Percentiles rank a stretch among this genome's conserved stretches.
Conservation (phyloP, 257 asterid genomes). For the Solanum medicagineum region DNA sequence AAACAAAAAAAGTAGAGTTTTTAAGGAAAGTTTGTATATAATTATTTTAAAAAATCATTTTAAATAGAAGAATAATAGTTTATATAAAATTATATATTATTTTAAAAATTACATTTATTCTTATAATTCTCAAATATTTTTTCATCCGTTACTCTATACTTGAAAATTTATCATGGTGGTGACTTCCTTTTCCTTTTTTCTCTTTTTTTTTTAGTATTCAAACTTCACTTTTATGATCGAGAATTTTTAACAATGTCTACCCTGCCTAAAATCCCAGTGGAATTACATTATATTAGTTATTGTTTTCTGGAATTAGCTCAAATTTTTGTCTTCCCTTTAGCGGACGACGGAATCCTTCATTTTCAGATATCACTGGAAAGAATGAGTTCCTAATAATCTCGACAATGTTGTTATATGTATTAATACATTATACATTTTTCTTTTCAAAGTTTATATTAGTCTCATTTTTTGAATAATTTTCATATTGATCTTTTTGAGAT, state of each 20-base stretch:
- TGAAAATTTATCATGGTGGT: not conserved
- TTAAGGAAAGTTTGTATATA: not conserved
- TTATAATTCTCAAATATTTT: not conserved
- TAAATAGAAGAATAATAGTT: not conserved
- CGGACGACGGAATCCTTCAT: not conserved
- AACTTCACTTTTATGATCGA: not conserved
- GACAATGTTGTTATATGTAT: too few relatives aligned
- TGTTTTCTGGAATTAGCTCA: not conserved
- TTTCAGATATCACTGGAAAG: not conserved
- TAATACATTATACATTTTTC: too few relatives aligned
- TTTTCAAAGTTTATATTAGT: too few relatives aligned
- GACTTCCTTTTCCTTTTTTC: not conserved
- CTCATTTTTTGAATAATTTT: too few relatives aligned
- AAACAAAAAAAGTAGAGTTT: not conserved
- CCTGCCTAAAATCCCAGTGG: not conserved
- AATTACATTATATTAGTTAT: too few relatives aligned
- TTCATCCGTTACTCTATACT: not conserved
- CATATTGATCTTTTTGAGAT: too few relatives aligned
- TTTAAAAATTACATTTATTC: not conserved
- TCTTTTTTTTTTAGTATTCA: not conserved
- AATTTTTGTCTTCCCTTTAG: not conserved
- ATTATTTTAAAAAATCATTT: not conserved
- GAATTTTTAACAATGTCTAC: not conserved
- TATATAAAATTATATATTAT: too few relatives aligned
- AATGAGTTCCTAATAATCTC: too few relatives aligned